Evolutionary conservation across 2,329 filamentous ascomycete species (phyloP).

Genomic region (Calonectria pauciramosa): DNA sequence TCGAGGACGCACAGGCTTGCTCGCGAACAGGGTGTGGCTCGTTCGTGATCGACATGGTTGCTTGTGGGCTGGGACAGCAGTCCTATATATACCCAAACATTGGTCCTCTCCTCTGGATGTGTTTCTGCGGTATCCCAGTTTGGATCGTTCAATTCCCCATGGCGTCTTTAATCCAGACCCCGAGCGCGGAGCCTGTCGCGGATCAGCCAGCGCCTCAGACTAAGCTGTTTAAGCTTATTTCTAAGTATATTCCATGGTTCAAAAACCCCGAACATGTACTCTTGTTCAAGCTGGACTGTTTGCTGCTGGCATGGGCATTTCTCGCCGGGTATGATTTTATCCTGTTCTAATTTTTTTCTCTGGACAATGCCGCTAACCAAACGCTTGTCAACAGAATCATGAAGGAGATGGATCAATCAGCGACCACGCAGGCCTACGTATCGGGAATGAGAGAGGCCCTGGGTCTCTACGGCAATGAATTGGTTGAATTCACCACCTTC

Average conservation of each 20-base stretch:
- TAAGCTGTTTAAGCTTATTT: constrained; percentile 36
- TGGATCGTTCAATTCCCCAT: constrained; percentile 8
- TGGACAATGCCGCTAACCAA: not conserved
- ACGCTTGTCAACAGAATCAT: constrained; percentile 32
- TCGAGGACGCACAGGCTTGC: not conserved
- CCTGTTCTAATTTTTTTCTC: not conserved
- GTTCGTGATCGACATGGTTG: constrained; percentile 19
- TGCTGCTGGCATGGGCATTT: constrained; percentile 54
- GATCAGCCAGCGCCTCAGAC: constrained; percentile 29
- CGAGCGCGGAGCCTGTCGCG: not conserved
- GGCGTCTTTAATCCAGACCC: not conserved
- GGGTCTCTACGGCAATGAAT: constrained; percentile 61
- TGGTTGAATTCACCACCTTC: constrained; percentile 65
- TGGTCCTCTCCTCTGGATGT: not conserved
- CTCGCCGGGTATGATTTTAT: constrained; percentile 45
- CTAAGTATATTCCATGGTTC: constrained; percentile 42
- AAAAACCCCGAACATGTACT: constrained; percentile 50
- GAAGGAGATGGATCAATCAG: constrained; percentile 55
- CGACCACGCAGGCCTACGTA: constrained; percentile 53
- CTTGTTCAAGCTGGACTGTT: constrained; percentile 51
- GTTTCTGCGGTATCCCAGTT: not conserved
- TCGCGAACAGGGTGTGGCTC: constrained; percentile 4
- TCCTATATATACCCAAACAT: constrained; percentile 15
- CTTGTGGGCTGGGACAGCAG: not conserved
- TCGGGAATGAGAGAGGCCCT: constrained; percentile 51